These are phyloP conservation scores for Exidia glandulosa DNA, from an alignment of 768 basidiomycete species.

Conservation along the genomic window DNA sequence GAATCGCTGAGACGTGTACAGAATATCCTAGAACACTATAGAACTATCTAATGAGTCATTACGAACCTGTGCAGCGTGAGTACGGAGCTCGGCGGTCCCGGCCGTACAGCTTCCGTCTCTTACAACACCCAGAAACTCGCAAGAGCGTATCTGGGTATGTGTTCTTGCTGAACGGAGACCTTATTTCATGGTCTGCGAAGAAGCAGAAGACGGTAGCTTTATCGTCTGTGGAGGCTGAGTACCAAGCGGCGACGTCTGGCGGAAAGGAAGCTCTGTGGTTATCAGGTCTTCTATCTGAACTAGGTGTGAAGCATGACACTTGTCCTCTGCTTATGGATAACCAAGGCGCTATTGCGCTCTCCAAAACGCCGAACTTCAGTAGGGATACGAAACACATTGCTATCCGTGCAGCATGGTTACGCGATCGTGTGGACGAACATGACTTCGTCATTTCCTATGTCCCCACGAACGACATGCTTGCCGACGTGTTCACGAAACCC, in stretches of 20 bases:
- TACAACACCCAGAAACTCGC: slow-evolving; percentile 14
- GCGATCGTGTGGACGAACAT: neutral
- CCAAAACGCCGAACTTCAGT: slow-evolving; percentile 19
- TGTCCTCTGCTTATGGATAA: slow-evolving; percentile 11
- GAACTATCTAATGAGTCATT: too few species aligned
- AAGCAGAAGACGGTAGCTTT: slow-evolving; percentile 16
- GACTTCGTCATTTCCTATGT: slow-evolving; percentile 20
- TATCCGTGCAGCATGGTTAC: slow-evolving; percentile 8
- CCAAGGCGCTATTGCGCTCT: slow-evolving; percentile 19
- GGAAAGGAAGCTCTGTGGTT: slow-evolving; percentile 7
- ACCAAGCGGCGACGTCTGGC: slow-evolving; percentile 13
- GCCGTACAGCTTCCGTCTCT: too few species aligned
- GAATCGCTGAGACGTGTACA: too few species aligned
- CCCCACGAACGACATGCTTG: slow-evolving; percentile 22
- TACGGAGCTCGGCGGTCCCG: too few species aligned
- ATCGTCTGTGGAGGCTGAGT: slow-evolving; percentile 19
- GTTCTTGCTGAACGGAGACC: slow-evolving; percentile 12
- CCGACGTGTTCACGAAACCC: slow-evolving; percentile 32
- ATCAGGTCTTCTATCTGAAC: slow-evolving; percentile 6
- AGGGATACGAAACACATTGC: slow-evolving; percentile 27
- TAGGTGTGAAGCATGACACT: neutral
- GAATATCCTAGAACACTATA: too few species aligned
- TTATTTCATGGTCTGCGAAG: slow-evolving; percentile 15
- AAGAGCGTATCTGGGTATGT: slow-evolving; percentile 25
- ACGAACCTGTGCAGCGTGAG: too few species aligned